These are phyloP conservation scores for Globisporangium paroecandrum DNA, from an alignment of 352 stramenopile species.

Conservation along the genomic window DNA sequence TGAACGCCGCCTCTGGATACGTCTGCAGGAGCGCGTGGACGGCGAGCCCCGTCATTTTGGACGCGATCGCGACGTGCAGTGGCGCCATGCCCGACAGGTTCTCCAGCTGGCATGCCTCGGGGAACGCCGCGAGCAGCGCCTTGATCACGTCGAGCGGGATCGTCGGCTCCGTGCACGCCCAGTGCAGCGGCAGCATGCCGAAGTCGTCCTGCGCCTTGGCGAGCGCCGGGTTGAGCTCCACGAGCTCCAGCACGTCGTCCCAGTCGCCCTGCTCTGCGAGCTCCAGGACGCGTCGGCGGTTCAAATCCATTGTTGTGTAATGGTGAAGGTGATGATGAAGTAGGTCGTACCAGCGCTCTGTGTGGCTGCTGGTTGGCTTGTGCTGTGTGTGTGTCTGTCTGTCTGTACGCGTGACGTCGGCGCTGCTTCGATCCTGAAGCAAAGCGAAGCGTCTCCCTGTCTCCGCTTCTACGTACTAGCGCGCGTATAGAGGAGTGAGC, in stretches of 20 bases:
- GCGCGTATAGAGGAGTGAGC: constrained; percentile 4
- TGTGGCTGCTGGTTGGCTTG: neutral
- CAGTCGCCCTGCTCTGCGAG: constrained; percentile 70
- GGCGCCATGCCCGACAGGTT: constrained; percentile 80
- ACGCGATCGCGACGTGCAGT: constrained; percentile 76
- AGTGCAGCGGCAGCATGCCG: constrained; percentile 82
- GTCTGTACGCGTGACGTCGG: constrained; percentile 5
- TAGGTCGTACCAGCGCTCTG: neutral
- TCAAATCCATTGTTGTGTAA: constrained; percentile 30
- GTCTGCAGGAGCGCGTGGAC: constrained; percentile 49
- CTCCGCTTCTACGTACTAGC: neutral
- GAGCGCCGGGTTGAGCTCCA: constrained; percentile 33
- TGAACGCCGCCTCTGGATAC: constrained; percentile 30
- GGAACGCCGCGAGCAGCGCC: constrained; percentile 47
- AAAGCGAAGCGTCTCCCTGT: neutral
- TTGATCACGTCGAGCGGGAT: constrained; percentile 47
- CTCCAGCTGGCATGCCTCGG: constrained; percentile 48
- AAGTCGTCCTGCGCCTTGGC: constrained; percentile 77
- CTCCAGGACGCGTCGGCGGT: constrained; percentile 44
- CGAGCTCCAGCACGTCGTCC: constrained; percentile 42
- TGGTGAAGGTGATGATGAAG: constrained; percentile 5
- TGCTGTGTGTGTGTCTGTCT: neutral
- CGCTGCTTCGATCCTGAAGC: neutral
- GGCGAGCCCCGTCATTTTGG: constrained; percentile 56
- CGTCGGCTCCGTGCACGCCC: constrained; percentile 66